Percentiles rank a stretch among this genome's conserved stretches.
Evolutionary conservation across 257 asterid genomes (phyloP).

Genomic region (Petunia axillaris): DNA sequence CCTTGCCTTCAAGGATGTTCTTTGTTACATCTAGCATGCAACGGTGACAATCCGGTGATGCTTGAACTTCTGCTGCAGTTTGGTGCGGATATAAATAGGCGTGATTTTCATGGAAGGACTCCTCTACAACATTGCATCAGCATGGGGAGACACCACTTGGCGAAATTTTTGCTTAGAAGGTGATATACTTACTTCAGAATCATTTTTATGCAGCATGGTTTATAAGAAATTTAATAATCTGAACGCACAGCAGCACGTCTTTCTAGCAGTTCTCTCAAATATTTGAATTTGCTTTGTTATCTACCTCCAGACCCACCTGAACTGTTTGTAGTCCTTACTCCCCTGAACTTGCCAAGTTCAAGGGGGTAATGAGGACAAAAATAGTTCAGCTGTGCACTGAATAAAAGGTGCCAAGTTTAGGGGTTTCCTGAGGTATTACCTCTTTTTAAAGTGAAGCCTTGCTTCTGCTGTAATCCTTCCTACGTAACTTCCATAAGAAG

Average conservation of each 20-base stretch:
- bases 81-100: slow-evolving; percentile 80
- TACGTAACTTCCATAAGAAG: neutral
- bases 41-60: slow-evolving; percentile 66
- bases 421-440: no score
- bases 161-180: slow-evolving; percentile 92
- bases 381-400: no score
- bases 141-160: slow-evolving; percentile 70
- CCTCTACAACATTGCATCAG: slow-evolving; percentile 90
- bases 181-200: slow-evolving; percentile 31
- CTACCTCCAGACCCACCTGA: neutral
- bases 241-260: neutral
- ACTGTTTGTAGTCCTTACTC: no score
- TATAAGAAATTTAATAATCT: neutral
- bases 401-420: no score
- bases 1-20: slow-evolving; percentile 79
- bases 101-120: slow-evolving; percentile 86
- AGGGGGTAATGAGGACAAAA: no score
- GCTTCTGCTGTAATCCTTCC: neutral
- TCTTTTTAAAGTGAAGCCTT: no score
- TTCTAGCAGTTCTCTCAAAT: slow-evolving; percentile 3
- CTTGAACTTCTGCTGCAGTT: slow-evolving; percentile 90
- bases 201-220: neutral
- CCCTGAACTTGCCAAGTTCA: no score
- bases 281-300: neutral
- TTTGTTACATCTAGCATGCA: slow-evolving; percentile 89